A percentile compares a stretch with the other conserved stretches of the same genome.
Conservation (phyloP, 768 basidiomycete species). For the Rubroboletus pulcherrimus region DNA sequence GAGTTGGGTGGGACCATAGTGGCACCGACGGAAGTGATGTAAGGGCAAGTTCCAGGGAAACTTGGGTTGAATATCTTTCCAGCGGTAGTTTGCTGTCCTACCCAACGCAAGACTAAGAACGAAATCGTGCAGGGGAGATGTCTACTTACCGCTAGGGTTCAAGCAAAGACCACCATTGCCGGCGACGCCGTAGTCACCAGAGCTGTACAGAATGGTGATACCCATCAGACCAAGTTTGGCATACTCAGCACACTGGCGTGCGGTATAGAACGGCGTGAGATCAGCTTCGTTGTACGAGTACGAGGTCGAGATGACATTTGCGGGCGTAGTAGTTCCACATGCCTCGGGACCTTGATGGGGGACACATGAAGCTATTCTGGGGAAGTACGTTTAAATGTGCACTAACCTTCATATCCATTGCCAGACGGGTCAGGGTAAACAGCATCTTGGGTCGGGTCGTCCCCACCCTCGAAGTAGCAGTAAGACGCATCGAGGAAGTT, state of each 20-base stretch:
- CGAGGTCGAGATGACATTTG: conserved; percentile 42
- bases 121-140: not conserved
- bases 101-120: not conserved
- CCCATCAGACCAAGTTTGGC: conserved; percentile 43
- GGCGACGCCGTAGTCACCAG: conserved; percentile 44
- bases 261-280: conserved; percentile 33
- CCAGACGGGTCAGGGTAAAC: conserved; percentile 24
- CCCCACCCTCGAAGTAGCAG: conserved; percentile 35
- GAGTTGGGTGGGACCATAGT: conserved; percentile 40
- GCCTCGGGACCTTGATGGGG: conserved; percentile 26
- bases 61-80: conserved; percentile 38
- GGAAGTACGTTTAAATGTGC: not conserved
- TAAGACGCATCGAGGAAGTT: conserved; percentile 34
- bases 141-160: conserved; percentile 22
- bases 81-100: conserved; percentile 24
- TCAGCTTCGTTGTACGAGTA: conserved; percentile 38
- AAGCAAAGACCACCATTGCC: conserved; percentile 33
- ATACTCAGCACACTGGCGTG: conserved; percentile 44
- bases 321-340: conserved; percentile 35
- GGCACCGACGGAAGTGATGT: conserved; percentile 45
- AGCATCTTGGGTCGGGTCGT: conserved; percentile 27
- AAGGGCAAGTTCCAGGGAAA: conserved; percentile 45
- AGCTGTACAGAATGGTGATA: conserved; percentile 40
- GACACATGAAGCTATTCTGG: not conserved
- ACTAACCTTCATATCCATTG: conserved; percentile 23